phyloP scores from a whole-genome alignment of 257 asterid genomes.

The Solanum chiquidenum region DNA sequence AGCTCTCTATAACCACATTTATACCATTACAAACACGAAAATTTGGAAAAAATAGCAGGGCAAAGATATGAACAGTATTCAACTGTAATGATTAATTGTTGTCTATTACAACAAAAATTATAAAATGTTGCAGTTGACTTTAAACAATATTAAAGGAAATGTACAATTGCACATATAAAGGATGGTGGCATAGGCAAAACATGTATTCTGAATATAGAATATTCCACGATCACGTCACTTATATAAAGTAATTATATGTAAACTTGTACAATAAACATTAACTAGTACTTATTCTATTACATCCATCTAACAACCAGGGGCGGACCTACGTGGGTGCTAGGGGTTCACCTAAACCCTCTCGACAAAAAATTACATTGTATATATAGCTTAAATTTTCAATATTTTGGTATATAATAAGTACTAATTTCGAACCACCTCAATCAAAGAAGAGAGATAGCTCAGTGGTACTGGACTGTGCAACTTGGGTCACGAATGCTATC shows the following conservation, averaged over 20 bases:
- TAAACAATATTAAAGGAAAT: not conserved
- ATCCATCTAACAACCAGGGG: not conserved
- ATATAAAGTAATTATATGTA: not conserved
- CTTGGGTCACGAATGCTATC: not conserved
- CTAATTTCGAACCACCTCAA: not conserved
- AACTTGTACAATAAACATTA: not conserved
- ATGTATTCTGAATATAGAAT: not conserved
- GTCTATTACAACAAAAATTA: not conserved
- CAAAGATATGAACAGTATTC: not conserved
- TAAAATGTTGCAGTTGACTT: not conserved
- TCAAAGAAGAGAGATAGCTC: not conserved
- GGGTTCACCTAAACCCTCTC: not conserved
- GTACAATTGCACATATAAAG: not conserved
- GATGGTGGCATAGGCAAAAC: not conserved
- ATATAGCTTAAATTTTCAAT: not conserved
- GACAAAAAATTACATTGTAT: too few relatives aligned
- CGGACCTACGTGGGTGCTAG: not conserved
- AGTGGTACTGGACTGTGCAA: not conserved
- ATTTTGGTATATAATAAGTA: not conserved
- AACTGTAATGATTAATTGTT: not conserved
- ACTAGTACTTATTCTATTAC: not conserved
- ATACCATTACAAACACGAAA: not conserved
- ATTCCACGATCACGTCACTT: not conserved
- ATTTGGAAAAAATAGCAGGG: not conserved
- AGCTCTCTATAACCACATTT: not conserved